Conservation (phyloP, 768 basidiomycete genomes). For the Boletus sp. region DNA sequence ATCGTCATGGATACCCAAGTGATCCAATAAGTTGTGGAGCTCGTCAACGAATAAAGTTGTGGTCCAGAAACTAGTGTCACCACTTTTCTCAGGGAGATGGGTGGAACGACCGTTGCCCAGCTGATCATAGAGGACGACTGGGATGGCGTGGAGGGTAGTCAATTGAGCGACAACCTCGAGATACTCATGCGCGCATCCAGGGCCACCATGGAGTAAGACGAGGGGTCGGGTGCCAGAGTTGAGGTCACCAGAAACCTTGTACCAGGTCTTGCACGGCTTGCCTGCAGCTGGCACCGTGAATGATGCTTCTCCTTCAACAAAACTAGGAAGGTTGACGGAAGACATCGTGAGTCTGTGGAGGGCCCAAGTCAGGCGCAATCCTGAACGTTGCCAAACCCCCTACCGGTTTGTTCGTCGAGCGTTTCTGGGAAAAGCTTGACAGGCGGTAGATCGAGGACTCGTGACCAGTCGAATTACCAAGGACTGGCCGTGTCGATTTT, state of each 20-base stretch:
- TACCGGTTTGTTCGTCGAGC: neutral
- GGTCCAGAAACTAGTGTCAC: slow-evolving; percentile 46
- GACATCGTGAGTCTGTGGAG: slow-evolving; percentile 19
- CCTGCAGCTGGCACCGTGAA: slow-evolving; percentile 27
- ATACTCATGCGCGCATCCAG: slow-evolving; percentile 44
- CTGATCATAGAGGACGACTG: slow-evolving; percentile 56
- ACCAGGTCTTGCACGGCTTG: slow-evolving; percentile 45
- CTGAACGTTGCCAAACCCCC: neutral
- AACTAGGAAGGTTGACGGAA: slow-evolving; percentile 22
- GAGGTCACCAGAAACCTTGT: slow-evolving; percentile 47
- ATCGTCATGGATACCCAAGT: slow-evolving; percentile 42
- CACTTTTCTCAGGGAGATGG: slow-evolving; percentile 47
- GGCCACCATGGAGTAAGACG: slow-evolving; percentile 53
- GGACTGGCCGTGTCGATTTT: neutral
- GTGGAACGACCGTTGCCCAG: slow-evolving; percentile 53
- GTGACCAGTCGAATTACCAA: neutral
- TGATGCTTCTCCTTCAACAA: slow-evolving; percentile 31
- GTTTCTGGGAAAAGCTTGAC: neutral
- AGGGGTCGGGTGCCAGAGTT: slow-evolving; percentile 38
- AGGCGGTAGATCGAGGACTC: neutral
- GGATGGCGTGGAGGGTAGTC: slow-evolving; percentile 34
- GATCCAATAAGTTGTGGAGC: slow-evolving; percentile 42
- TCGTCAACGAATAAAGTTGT: slow-evolving; percentile 49
- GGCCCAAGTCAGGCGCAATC: neutral
- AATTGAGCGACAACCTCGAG: slow-evolving; percentile 40